Base-by-base conservation (phyloP, 176 grass and related monocot species). In the Echinochloa phyllopogon region DNA sequence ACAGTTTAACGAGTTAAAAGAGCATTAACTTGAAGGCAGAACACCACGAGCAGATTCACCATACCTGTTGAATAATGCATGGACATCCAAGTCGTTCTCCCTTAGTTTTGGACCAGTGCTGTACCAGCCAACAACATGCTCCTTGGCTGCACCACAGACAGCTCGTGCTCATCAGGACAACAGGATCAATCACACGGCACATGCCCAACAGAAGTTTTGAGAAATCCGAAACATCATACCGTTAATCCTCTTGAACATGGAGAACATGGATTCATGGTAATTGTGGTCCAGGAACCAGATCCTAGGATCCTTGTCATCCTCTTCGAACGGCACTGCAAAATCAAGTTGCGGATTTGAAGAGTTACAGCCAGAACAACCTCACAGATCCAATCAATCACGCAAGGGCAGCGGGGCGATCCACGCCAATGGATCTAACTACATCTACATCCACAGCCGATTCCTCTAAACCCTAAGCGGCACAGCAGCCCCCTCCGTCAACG, bases 251-350 rank as follows among this genome's bases (percentile, higher is more conserved):
- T 98, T 98, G 81, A 98, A 98, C 93, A 98, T 98, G 61, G 89
- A 90, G 75, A 95, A 98, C 93, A 98, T 95, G 13, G 91, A 89
- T 64, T 95, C 96, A 3, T 98, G 96, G 86, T 98, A 98, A 90
- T 95, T 98, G 76, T 98, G 96, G 78, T 95, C 96, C 5, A 95
- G 83, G 90, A 98, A 98, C 96, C 96, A 98, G 79, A 98, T 98
- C 80, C 89, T 95, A 76, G 96, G 87, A 59, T 98, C 96, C 69
- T 92, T 95, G 69, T 98, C 91, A 86, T 98, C 96, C 83, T 98
- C 93, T 81, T 98, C 96, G 24, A 95, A 98, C 7, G 96, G 96
- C 70, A 98, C 96, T 95, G 88, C 75, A 87, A 73, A 88, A 85
- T 48, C 27, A 83, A 52, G 24, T 73, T 61, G 45, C 52, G 58